Conservation (phyloP, 257 asterid species). For the Rhazya stricta region DNA sequence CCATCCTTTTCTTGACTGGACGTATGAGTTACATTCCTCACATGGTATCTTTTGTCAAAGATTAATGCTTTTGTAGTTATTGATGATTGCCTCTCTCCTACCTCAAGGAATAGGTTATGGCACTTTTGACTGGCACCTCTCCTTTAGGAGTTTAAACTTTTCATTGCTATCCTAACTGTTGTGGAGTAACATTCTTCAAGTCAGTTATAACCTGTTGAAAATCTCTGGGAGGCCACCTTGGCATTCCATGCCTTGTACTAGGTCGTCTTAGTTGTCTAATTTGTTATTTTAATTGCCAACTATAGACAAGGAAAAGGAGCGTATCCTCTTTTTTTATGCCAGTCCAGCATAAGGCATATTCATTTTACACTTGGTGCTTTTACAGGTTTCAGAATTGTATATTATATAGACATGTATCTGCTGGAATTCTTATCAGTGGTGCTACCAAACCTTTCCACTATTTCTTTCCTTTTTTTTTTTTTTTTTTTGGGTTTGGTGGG, state of each 20-base stretch:
- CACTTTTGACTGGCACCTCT: background rate
- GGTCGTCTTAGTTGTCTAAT: background rate
- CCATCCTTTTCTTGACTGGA: background rate
- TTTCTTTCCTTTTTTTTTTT: no score
- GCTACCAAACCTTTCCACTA: background rate
- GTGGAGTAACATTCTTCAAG: background rate
- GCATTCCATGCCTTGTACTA: background rate
- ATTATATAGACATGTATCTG: background rate
- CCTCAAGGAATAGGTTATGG: background rate
- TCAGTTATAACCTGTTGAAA: background rate
- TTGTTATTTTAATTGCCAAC: background rate
- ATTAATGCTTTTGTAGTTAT: background rate
- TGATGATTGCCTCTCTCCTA: background rate
- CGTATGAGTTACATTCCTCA: background rate
- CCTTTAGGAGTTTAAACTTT: background rate
- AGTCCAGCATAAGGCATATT: background rate
- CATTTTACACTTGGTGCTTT: background rate
- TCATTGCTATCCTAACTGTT: background rate
- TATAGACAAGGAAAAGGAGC: background rate
- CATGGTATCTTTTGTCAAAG: background rate
- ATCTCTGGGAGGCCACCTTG: background rate
- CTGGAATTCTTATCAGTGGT: background rate
- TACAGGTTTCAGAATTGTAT: background rate
- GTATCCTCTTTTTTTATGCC: background rate
- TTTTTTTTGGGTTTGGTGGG: no score